A percentile compares a stretch with the other conserved stretches of the same genome.
phyloP scores from a whole-genome alignment of 2,329 filamentous ascomycete species.

The Metarhizium brunneum region DNA sequence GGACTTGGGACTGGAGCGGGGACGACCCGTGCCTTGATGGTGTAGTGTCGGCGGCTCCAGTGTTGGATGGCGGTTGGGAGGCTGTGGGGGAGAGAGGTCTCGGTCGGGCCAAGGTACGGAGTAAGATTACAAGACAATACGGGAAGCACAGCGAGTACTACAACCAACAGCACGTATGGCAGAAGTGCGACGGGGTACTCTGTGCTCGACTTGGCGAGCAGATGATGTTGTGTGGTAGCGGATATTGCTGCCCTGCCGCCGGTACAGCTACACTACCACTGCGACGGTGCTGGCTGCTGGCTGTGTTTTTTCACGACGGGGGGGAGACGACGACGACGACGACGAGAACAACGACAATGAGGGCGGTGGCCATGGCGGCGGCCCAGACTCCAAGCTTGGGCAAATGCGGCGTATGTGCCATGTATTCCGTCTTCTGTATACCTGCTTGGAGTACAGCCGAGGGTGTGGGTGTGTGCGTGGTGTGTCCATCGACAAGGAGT shows the following conservation, averaged over 20 bases:
- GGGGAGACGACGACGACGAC: too few species aligned
- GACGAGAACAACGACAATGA: too few species aligned
- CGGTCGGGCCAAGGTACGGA: too few species aligned
- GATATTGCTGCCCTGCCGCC: neutral
- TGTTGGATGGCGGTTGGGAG: neutral
- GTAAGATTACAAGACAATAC: too few species aligned
- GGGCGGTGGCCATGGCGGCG: too few species aligned
- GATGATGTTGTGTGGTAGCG: neutral
- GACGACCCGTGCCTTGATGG: constrained; percentile 3
- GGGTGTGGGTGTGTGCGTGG: constrained; percentile 3
- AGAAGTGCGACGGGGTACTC: neutral
- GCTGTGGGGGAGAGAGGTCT: too few species aligned
- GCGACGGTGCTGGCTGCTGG: neutral
- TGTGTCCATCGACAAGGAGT: constrained; percentile 10
- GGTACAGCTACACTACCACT: neutral
- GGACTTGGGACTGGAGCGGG: neutral
- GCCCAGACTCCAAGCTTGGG: neutral
- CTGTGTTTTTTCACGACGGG: too few species aligned
- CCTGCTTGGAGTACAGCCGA: neutral
- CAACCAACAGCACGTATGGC: neutral
- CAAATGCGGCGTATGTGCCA: neutral
- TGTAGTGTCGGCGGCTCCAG: neutral
- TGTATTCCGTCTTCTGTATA: neutral
- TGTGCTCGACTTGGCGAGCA: neutral
- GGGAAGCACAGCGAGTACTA: neutral